Evolutionary conservation across 371 early-diverging fungal genomes (phyloP), one percentile per base, ranked within the genome.

Genomic region (Mortierella sp.): DNA sequence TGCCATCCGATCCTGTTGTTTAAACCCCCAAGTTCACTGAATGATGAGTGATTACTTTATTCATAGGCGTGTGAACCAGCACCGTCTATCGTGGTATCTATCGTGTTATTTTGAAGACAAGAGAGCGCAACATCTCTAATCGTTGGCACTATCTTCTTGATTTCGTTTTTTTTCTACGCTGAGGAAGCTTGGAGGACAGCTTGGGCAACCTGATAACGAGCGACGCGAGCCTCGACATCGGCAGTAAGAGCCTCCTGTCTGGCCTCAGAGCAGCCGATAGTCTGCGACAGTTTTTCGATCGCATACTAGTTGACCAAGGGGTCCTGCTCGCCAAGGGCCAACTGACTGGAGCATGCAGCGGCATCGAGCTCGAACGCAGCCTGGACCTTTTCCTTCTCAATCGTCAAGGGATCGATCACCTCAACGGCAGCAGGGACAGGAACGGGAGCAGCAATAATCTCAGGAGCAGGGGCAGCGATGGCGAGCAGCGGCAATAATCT

Each of bases 251-350:
- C 67, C 14, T 43, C 68, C n/a, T 74, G 48, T 39, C 68, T 37
- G 9, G 63, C 63, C 50, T 67, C 58, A 10, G 67, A 43, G 53
- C 80, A 80, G 5, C 7, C 31, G 11, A 65, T 72, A 7, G 71
- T 39, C 8, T 76, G 68, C 16, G 52, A 47, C 16, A 72, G 39
- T 14, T 55, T 71, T 24, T 71, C 80, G n/a, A 80, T 75, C 69
- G 48, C 40, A 34, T 80, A 80, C 64, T 72, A 65, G 45, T 76
- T 68, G 41, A 71, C 58, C 40, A 80, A 19, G 37, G 76, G 80
- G 29, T 80, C 80, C 43, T 80, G 80, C 22, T 80, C 80, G 9
- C 76, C 76, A 3, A 31, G 53, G 4, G 80, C 80, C 34, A 80
- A 44, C 13, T 48, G n/a, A 4, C 47, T 68, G 2, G 80, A 71